Evolutionary conservation across 2,329 filamentous ascomycete species (phyloP).

Genomic region (Cladosporium austrohemisphaericum): DNA sequence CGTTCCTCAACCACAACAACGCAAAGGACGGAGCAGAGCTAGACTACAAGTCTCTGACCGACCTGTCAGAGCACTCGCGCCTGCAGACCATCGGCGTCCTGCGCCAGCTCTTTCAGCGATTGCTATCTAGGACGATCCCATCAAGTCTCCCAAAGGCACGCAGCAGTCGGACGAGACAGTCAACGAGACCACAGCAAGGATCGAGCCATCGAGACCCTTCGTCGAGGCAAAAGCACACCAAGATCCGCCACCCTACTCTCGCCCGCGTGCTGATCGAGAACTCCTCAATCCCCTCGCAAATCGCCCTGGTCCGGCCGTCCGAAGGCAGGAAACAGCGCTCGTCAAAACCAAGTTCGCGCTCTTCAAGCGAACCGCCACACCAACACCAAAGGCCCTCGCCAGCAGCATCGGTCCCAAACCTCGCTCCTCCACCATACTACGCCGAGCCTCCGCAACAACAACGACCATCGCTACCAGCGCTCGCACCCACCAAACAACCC

Average conservation of each 20-base stretch:
- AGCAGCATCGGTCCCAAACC: background rate
- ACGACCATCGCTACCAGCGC: background rate
- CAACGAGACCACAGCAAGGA: background rate
- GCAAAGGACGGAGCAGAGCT: constrained; percentile 31
- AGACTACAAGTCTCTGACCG: constrained; percentile 44
- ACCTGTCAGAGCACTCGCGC: constrained; percentile 44
- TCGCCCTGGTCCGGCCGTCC: constrained; percentile 27
- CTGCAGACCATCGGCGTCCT: constrained; percentile 42
- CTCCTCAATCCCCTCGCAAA: constrained; percentile 25
- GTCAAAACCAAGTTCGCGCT: background rate
- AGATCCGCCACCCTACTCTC: constrained; percentile 23
- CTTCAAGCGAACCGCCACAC: background rate
- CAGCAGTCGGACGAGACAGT: background rate
- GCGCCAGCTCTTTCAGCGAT: constrained; percentile 35
- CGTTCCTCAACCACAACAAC: constrained; percentile 39
- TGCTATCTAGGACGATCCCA: constrained; percentile 6
- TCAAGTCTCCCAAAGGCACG: background rate
- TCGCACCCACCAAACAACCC: background rate
- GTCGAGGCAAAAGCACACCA: constrained; percentile 20
- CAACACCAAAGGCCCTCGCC: background rate
- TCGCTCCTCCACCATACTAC: constrained; percentile 1
- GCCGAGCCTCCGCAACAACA: background rate
- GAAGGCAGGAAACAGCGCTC: constrained; percentile 16
- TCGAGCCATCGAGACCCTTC: background rate
- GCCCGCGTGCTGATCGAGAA: constrained; percentile 30